Conservation (phyloP, 345 rosid genomes). For the Populus ilicifolia region DNA sequence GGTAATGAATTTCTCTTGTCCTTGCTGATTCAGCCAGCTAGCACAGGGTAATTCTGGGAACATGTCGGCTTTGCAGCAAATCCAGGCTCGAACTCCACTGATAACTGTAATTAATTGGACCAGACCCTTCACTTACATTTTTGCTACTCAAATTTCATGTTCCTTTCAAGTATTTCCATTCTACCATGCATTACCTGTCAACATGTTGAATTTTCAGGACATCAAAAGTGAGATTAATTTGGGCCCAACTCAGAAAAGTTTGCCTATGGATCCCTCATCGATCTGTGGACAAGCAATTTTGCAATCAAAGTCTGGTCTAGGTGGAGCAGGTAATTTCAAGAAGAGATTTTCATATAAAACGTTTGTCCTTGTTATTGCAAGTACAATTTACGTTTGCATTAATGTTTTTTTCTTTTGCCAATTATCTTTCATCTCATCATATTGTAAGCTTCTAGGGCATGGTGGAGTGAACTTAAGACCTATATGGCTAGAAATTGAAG, state of each 20-base stretch:
- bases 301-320: conserved; percentile 51
- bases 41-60: conserved; percentile 52
- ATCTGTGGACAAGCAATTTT: conserved; percentile 56
- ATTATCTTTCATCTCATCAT: no score
- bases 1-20: conserved; percentile 7
- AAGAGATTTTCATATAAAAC: conserved; percentile 3
- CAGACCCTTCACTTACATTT: not conserved
- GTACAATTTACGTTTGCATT: not conserved
- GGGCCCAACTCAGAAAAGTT: conserved; percentile 39
- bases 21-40: conserved; percentile 45
- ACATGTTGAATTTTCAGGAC: conserved; percentile 41
- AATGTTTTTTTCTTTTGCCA: no score
- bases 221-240: conserved; percentile 48
- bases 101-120: conserved; percentile 36
- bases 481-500: no score
- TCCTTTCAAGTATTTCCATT: not conserved
- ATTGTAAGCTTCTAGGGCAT: no score
- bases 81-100: conserved; percentile 37
- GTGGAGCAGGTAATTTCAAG: conserved; percentile 41
- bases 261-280: conserved; percentile 51
- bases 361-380: not conserved
- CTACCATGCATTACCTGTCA: conserved; percentile 14
- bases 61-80: conserved; percentile 51
- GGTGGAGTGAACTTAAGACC: no score
- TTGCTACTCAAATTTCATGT: not conserved